Conservation (phyloP, 306 rosid species). For the Lathyrus tuberosus region DNA sequence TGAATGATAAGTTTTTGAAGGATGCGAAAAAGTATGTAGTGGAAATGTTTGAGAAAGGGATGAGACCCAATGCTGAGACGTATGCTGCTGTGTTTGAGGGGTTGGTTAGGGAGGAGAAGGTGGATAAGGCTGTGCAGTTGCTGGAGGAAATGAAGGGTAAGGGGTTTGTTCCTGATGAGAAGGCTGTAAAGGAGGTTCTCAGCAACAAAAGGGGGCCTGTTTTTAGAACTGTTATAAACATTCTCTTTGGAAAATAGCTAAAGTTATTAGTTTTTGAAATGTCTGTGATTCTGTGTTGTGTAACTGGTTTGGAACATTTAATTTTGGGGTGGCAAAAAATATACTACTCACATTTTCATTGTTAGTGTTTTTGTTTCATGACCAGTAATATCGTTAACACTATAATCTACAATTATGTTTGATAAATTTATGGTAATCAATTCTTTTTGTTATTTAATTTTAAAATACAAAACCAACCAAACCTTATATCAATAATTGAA, state of each 20-base stretch:
- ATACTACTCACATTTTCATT: background rate
- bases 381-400: background rate
- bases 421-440: background rate
- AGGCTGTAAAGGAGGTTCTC: conserved; percentile 59
- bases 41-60: conserved; percentile 75
- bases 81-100: conserved; percentile 66
- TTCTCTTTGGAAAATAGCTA: conserved; percentile 63
- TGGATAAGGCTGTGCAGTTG: conserved; percentile 58
- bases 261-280: too few relatives aligned
- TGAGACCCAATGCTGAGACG: conserved; percentile 65
- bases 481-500: too few relatives aligned
- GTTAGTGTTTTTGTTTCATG: conserved; percentile 3
- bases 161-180: conserved; percentile 70
- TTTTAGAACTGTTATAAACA: conserved; percentile 50
- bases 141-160: conserved; percentile 52
- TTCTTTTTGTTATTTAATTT: too few relatives aligned
- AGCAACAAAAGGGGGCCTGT: conserved; percentile 51
- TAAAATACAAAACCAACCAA: too few relatives aligned
- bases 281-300: background rate
- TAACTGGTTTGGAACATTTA: background rate
- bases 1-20: conserved; percentile 40
- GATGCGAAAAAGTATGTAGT: conserved; percentile 59
- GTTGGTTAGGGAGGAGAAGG: conserved; percentile 48
- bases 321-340: background rate
- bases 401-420: background rate